A percentile compares a stretch with the other conserved stretches of the same genome.
Evolutionary conservation across 2,329 filamentous ascomycete genomes (phyloP).

Genomic region (Monosporascus sp.): DNA sequence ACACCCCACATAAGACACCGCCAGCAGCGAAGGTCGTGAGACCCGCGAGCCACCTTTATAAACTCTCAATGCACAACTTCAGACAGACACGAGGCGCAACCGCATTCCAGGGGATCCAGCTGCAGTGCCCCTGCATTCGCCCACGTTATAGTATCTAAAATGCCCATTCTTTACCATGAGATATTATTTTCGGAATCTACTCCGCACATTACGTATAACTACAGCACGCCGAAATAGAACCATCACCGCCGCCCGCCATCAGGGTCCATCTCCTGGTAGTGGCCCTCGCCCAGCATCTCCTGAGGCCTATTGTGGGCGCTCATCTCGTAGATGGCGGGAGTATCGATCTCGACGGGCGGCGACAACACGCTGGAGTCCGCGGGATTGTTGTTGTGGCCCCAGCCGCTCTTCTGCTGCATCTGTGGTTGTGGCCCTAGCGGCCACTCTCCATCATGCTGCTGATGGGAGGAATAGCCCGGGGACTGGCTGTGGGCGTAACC

Average conservation of each 20-base stretch:
- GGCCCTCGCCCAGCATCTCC: constrained; percentile 32
- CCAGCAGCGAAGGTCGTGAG: too few relatives aligned
- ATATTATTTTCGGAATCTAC: too few relatives aligned
- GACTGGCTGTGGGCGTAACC: constrained; percentile 1
- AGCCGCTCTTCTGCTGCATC: background rate
- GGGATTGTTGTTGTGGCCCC: constrained; percentile 1
- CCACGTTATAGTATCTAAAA: too few relatives aligned
- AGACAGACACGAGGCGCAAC: too few relatives aligned
- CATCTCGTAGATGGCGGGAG: constrained; percentile 26
- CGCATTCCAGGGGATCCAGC: too few relatives aligned
- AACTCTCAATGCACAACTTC: too few relatives aligned
- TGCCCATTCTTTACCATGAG: too few relatives aligned
- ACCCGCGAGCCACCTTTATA: too few relatives aligned
- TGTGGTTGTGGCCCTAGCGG: background rate
- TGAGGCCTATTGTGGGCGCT: constrained; percentile 24
- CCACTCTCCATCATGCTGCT: constrained; percentile 3
- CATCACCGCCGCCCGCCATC: background rate
- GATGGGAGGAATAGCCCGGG: constrained; percentile 2
- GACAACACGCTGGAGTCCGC: background rate
- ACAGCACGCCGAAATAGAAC: background rate
- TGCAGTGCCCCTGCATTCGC: too few relatives aligned
- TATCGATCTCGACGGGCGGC: constrained; percentile 21
- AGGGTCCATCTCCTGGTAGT: constrained; percentile 18
- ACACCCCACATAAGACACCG: too few relatives aligned
- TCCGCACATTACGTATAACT: too few relatives aligned